Evolutionary conservation across 495 filamentous ascomycete genomes (phyloP).

Genomic region (Trichoderma asperelloides): DNA sequence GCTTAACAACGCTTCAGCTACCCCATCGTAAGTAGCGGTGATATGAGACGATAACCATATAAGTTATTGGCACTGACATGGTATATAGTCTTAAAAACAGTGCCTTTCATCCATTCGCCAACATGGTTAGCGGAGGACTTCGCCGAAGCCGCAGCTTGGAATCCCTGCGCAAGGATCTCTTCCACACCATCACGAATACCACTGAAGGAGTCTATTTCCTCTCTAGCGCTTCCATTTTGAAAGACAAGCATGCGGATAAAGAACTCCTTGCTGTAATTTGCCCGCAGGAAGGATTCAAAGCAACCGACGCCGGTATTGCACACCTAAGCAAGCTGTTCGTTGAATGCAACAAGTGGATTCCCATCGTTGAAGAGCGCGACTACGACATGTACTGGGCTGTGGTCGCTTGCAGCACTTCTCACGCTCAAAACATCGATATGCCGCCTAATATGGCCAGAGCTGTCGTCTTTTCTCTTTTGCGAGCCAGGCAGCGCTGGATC

Average conservation of each 20-base stretch:
- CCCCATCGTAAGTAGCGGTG: neutral
- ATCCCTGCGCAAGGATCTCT: neutral
- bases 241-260: neutral
- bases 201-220: neutral
- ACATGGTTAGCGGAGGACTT: neutral
- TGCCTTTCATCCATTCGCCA: neutral
- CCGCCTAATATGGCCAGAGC: neutral
- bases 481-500: neutral
- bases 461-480: neutral
- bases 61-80: neutral
- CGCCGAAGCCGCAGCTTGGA: conserved; percentile 6
- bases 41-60: neutral
- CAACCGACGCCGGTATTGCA: neutral
- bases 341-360: neutral
- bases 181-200: neutral
- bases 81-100: neutral
- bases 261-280: neutral
- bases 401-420: neutral
- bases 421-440: neutral
- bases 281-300: neutral
- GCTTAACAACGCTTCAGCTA: neutral
- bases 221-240: neutral
- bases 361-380: neutral
- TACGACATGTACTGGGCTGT: neutral
- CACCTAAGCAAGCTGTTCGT: neutral